Percentiles rank a stretch among this genome's conserved stretches.
Conservation (phyloP, 2,329 filamentous ascomycete species). For the Penicillium brevicompactum region DNA sequence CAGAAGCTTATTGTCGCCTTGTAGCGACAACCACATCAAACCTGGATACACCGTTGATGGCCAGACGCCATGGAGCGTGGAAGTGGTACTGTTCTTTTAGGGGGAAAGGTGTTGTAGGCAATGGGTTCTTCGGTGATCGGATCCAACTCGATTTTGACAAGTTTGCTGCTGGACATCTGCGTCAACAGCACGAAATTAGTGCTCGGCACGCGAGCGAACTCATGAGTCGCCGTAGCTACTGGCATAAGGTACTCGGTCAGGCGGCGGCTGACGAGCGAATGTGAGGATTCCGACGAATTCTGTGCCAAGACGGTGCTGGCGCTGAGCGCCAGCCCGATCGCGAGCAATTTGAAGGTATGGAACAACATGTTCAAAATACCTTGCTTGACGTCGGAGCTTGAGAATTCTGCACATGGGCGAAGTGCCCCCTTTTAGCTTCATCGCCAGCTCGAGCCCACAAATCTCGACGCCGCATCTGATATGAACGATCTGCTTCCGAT, state of each 20-base stretch:
- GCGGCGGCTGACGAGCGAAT: conserved; percentile 13
- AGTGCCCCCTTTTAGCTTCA: too few relatives aligned
- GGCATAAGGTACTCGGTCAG: conserved; percentile 21
- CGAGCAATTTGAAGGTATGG: conserved; percentile 8
- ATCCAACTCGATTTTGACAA: conserved; percentile 21
- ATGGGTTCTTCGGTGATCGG: conserved; percentile 12
- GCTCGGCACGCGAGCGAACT: conserved; percentile 19
- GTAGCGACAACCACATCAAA: conserved; percentile 15
- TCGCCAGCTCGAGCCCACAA: too few relatives aligned
- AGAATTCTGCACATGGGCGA: too few relatives aligned
- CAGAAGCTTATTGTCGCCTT: conserved; percentile 14
- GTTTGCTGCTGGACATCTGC: conserved; percentile 21
- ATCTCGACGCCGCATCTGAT: too few relatives aligned
- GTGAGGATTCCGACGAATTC: background rate
- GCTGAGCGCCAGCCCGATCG: conserved; percentile 9
- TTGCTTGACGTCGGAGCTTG: too few relatives aligned
- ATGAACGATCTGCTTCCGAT: too few relatives aligned
- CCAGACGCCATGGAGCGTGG: conserved; percentile 14
- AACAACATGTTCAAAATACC: conserved; percentile 4
- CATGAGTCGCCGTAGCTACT: conserved; percentile 15
- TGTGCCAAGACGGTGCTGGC: conserved; percentile 5
- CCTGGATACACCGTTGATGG: conserved; percentile 10
- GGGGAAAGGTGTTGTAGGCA: conserved; percentile 12
- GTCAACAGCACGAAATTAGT: conserved; percentile 19
- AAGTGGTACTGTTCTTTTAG: conserved; percentile 8